Evolutionary conservation across 2,329 filamentous ascomycete species (phyloP).

Genomic region (Diaporthe eres): DNA sequence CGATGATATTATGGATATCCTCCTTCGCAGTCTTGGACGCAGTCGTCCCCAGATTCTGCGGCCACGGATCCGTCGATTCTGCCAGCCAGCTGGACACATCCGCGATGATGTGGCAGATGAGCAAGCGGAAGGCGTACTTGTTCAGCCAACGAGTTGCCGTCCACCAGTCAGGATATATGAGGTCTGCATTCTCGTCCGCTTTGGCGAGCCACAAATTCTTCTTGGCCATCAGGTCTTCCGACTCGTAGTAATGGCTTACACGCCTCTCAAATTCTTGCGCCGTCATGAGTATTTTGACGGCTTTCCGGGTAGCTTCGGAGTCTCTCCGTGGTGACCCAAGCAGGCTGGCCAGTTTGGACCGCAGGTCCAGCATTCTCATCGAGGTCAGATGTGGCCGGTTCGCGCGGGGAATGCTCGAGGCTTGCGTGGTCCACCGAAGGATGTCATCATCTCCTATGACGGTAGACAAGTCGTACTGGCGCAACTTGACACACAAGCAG

Average conservation of each 20-base stretch:
- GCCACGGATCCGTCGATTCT: slow-evolving; percentile 8
- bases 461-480: slow-evolving; percentile 31
- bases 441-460: slow-evolving; percentile 24
- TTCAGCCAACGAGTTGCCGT: slow-evolving; percentile 26
- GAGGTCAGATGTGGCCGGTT: slow-evolving; percentile 25
- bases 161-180: slow-evolving; percentile 35
- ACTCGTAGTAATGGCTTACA: slow-evolving; percentile 15
- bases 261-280: slow-evolving; percentile 35
- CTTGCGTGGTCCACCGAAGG: slow-evolving; percentile 16
- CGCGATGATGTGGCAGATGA: slow-evolving; percentile 36
- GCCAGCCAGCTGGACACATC: slow-evolving; percentile 32
- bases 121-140: slow-evolving; percentile 32
- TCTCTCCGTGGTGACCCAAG: slow-evolving; percentile 1
- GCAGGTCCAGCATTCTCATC: slow-evolving; percentile 31
- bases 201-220: background rate
- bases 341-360: slow-evolving; percentile 17
- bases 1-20: slow-evolving; percentile 33
- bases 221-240: slow-evolving; percentile 30
- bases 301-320: slow-evolving; percentile 12
- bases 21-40: slow-evolving; percentile 24
- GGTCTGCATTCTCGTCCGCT: background rate
- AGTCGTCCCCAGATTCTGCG: slow-evolving; percentile 1
- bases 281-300: slow-evolving; percentile 28
- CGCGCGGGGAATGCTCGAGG: background rate
- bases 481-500: slow-evolving; percentile 2